phyloP scores from a whole-genome alignment of 768 basidiomycete species.

The Leccinum sublutescens region DNA sequence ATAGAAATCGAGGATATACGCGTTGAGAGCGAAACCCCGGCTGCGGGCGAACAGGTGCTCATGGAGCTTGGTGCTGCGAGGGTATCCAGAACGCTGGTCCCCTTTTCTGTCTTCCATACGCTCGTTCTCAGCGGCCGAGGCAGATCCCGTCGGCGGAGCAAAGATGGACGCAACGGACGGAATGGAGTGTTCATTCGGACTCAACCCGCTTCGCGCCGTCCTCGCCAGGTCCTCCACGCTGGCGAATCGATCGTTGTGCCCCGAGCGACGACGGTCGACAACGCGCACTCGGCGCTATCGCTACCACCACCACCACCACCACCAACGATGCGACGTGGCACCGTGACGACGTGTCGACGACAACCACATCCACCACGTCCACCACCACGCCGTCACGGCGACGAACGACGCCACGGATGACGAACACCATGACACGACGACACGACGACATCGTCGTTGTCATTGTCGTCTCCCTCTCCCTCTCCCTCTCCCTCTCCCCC shows the following conservation, averaged over 20 bases:
- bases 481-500: too few species aligned
- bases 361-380: too few species aligned
- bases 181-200: conserved; percentile 57
- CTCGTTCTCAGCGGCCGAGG: too few species aligned
- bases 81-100: background rate
- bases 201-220: conserved; percentile 52
- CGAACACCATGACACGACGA: too few species aligned
- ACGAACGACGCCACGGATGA: too few species aligned
- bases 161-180: conserved; percentile 49
- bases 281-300: too few species aligned
- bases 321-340: too few species aligned
- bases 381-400: too few species aligned
- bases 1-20: conserved; percentile 68
- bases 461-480: too few species aligned
- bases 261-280: conserved; percentile 54
- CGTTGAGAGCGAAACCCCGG: conserved; percentile 46
- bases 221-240: conserved; percentile 50
- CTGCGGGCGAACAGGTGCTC: background rate
- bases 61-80: background rate
- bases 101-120: background rate
- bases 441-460: too few species aligned
- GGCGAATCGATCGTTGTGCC: conserved; percentile 55
- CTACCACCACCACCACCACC: too few species aligned
- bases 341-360: too few species aligned
- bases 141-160: conserved; percentile 21